phyloP scores from a whole-genome alignment of 1,284 basidiomycete genomes.

The Sutorius eximius region DNA sequence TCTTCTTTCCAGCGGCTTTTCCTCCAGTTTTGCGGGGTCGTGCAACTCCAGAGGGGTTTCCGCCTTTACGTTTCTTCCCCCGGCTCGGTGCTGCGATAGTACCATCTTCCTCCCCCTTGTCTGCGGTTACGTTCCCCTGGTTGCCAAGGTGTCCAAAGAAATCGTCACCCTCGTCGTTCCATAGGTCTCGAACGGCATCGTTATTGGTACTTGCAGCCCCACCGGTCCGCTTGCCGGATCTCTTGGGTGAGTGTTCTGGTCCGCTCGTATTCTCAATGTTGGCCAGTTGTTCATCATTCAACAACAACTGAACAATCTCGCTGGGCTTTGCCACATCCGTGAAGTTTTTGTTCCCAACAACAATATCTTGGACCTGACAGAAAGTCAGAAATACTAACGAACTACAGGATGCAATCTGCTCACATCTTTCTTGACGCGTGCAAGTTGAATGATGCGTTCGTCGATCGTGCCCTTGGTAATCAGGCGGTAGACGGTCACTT shows the following conservation, averaged over 20 bases:
- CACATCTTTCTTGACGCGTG: conserved; percentile 94
- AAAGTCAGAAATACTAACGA: neutral
- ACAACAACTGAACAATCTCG: conserved; percentile 93
- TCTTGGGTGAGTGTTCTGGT: conserved; percentile 41
- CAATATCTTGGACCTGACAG: conserved; percentile 92
- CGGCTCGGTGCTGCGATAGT: conserved; percentile 20
- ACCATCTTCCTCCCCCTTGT: conserved; percentile 41
- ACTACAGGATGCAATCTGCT: conserved; percentile 30
- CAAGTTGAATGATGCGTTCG: conserved; percentile 94
- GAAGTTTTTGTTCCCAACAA: conserved; percentile 96
- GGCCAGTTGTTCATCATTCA: conserved; percentile 91
- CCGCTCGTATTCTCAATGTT: conserved; percentile 50
- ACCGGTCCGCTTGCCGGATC: conserved; percentile 39
- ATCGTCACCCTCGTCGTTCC: conserved; percentile 82
- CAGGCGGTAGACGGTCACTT: conserved; percentile 97
- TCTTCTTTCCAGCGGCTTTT: conserved; percentile 35
- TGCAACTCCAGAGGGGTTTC: conserved; percentile 18
- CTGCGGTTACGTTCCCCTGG: conserved; percentile 22
- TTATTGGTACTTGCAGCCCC: conserved; percentile 32
- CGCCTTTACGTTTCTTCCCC: conserved; percentile 39
- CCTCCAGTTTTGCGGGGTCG: conserved; percentile 35
- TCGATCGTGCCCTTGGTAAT: conserved; percentile 98
- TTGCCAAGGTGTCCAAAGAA: conserved; percentile 63
- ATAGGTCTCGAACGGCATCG: conserved; percentile 61
- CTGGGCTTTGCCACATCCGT: conserved; percentile 92